Evolutionary conservation across 2,329 filamentous ascomycete genomes (phyloP), one percentile per base, ranked within the genome.

Genomic region (Ceratocystis lukuohia): DNA sequence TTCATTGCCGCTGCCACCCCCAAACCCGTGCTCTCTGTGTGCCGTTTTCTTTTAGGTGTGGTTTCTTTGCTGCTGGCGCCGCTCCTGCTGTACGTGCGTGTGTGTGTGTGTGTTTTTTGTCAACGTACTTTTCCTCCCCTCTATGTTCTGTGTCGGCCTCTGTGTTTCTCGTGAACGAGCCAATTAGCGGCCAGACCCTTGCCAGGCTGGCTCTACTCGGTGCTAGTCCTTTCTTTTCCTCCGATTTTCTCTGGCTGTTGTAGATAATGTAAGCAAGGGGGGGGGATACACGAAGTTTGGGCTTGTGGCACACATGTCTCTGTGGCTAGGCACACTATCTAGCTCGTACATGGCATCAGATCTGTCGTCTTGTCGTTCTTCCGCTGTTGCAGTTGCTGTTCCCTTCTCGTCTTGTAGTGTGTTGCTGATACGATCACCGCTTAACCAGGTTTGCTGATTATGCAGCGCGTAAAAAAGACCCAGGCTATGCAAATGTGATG

Each of bases 301-400:
- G 48, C 33, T 37, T 37, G 33, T 53, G 48, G 48, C 25, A 53
- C 53, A 33, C 33, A 17, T 22, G 6, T 57, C 30, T 57, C n/a
- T 10, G 28, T 57, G 53, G 53, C 53, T 57, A 57, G 53, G 28
- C 53, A 57, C 25, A 28, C 59, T 37, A 62, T 62, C 59, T 62
- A 10, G 41, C 44, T 44, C 25, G 59, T 62, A 62, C 33, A 17
- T 20, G 33, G 7, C 56, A 37, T 17, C 25, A 61, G 28, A 41
- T 41, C 56, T 20, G 33, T 30, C n/a, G 20, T 53, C 25, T 8
- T 53, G 20, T 25, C 20, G 7, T 53, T 53, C 22, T 28, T 59
- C 8, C 56, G 20, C 20, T 15, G 1, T 12, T 48, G 15, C n/a
- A 17, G 15, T 48, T 20, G 4, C n/a, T 48, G 45, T n/a, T 48